Base-by-base conservation (phyloP, 2,329 filamentous ascomycete species). In the Tolypocladium ovalisporum region DNA sequence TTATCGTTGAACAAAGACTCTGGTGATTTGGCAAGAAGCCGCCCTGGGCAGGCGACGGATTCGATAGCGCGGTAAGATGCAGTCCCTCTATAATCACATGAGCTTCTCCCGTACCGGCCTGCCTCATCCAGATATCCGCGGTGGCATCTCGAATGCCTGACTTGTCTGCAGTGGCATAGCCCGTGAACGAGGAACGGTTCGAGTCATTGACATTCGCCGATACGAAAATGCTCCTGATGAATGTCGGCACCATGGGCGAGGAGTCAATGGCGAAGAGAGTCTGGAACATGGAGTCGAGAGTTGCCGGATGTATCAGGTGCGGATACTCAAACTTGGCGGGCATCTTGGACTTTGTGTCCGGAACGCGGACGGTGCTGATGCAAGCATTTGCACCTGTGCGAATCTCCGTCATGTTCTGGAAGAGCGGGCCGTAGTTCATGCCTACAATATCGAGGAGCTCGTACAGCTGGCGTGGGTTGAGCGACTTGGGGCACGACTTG, bases 251-350 rank as follows among this genome's bases (percentile, higher is more conserved):
- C 78, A 81, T 82, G 2, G 77, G 71, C 12, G 69, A 67, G 3
- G 70, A 68, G 5, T 75, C 70, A 3, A 80, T 68, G 7, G 73
- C 71, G 54, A 83, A 76, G 1, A 79, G 70, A 0, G 75, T 74
- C 56, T 85, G 82, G 29, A 85, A 76, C 66, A 83, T 76, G 3
- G 77, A 69, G 61, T 85, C 82, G 15, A 85, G 69, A 0, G 81
- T 82, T 4, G 78, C 75, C 0, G 82, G 82, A 60, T 85, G 82
- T n/a, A 85, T 74, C 5, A 82, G 57, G 60, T 83, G 79, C 4
- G 75, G 70, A 59, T 76, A 82, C 63, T 83, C 80, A 55, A 77
- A 82, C 17, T 73, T 67, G 42, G 70, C 71, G 0, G 80, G 81
- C 81, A 84, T 84, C 51, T 70, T 73, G 3, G 75, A 69, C 61